Evolutionary conservation across 129 eudicot genomes (phyloP), one percentile per base, ranked within the genome.

Genomic region (Chrysanthemum lavandulifolium): DNA sequence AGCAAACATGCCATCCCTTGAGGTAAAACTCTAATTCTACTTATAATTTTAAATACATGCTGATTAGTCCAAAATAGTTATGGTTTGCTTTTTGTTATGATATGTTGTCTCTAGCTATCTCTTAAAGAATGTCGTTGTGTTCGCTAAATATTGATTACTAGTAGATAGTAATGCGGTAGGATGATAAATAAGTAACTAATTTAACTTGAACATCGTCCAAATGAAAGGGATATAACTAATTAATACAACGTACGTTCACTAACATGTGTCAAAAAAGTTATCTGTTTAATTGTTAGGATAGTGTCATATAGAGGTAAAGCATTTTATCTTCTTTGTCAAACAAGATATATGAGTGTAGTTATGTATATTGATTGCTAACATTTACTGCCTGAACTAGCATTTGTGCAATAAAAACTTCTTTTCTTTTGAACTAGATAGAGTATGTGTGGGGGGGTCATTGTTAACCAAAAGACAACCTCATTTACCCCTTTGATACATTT

Each of bases 1-100:
- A 78, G 85, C 76, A 67, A 82, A 80, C 83, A 76, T 78, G 27
- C 82, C 82, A 74, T 84, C 84, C 77, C 84, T 81, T 84, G 91
- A 93, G 98, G 98, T 93, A 87, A 57, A 81, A 64, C 67, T 58
- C 14, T 10, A 33, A 2, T 18, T n/a, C 19, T 64, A 10, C 57
- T 11, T 4, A 52, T 52, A 16, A n/a, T 48, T 25, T 48, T 15
- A 15, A 67, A 12, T 13, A 43, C 36, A 49, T 19, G 50, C 14
- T 25, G 13, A 2, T 10, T 23, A 60, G 5, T 25, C 12, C 3
- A 5, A 60, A 9, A 18, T 47, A n/a, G 15, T n/a, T 7, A 40
- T 65, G 8, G 16, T n/a, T 65, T 9, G 6, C 43, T 21, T 66
- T 13, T 47, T 21, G 10, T 5, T 10, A 2, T 19, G 14, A 36